A percentile compares a stretch with the other conserved stretches of the same genome.
phyloP scores from a whole-genome alignment of 345 rosid species.

The Hypericum androsaemum region DNA sequence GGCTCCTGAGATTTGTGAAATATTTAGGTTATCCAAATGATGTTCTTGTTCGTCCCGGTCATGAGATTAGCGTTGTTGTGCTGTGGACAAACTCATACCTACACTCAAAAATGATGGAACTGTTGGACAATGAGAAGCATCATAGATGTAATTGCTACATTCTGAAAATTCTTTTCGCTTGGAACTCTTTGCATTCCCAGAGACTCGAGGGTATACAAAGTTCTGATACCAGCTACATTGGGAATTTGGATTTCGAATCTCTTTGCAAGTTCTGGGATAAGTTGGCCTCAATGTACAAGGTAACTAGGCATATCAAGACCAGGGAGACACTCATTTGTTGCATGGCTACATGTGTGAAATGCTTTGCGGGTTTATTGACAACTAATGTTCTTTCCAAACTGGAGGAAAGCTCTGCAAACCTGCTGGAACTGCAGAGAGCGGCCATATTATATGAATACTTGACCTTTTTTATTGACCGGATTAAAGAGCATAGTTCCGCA shows the following conservation, averaged over 20 bases:
- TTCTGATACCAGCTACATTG: constrained; percentile 33
- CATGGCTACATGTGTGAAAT: constrained; percentile 70
- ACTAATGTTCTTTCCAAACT: constrained; percentile 18
- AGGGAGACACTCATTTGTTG: constrained; percentile 67
- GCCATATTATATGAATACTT: constrained; percentile 37
- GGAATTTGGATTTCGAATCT: constrained; percentile 47
- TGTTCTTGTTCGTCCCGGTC: constrained; percentile 17
- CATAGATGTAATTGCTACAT: constrained; percentile 64
- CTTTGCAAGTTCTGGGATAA: constrained; percentile 54
- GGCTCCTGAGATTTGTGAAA: constrained; percentile 64
- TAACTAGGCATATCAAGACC: constrained; percentile 51
- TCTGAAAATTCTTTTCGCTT: constrained; percentile 62
- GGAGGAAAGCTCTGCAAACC: constrained; percentile 14
- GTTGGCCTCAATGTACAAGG: constrained; percentile 42
- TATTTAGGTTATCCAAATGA: constrained; percentile 28
- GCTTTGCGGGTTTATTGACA: constrained; percentile 29
- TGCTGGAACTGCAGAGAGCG: constrained; percentile 20
- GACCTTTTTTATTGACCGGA: constrained; percentile 40
- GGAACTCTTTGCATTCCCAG: constrained; percentile 65
- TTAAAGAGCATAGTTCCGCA: constrained; percentile 60
- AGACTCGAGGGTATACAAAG: constrained; percentile 18
- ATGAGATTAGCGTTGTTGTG: constrained; percentile 35
- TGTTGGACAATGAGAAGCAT: constrained; percentile 48
- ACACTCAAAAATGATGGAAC: constrained; percentile 49
- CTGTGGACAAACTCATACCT: constrained; percentile 55